phyloP scores from a whole-genome alignment of 75 land plant genomes.

The Picea glauca region DNA sequence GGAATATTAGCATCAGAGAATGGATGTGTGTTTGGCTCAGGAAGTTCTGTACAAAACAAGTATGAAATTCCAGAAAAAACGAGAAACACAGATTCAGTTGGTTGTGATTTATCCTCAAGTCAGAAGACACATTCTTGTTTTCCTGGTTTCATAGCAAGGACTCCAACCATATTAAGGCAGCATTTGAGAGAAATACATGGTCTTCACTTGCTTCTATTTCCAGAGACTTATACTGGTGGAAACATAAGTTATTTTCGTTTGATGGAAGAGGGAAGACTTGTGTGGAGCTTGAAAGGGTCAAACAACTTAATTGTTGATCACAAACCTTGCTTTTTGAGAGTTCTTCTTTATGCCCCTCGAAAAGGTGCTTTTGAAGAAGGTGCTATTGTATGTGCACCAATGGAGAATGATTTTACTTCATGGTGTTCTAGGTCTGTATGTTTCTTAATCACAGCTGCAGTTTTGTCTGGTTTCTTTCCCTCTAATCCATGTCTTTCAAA shows the following conservation, averaged over 20 bases:
- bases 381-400: conserved; percentile 69
- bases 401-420: conserved; percentile 31
- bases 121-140: not conserved
- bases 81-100: not conserved
- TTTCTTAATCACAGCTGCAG: not conserved
- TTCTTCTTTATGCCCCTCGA: conserved; percentile 56
- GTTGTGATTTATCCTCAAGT: not conserved
- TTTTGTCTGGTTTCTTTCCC: not conserved
- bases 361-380: conserved; percentile 83
- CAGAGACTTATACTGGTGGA: conserved; percentile 11
- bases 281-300: conserved; percentile 6
- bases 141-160: conserved; percentile 41
- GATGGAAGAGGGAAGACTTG: conserved; percentile 11
- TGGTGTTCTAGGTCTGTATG: conserved; percentile 38
- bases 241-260: conserved; percentile 4
- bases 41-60: not conserved
- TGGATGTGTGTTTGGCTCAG: not conserved
- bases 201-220: conserved; percentile 36
- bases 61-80: not conserved
- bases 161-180: conserved; percentile 21
- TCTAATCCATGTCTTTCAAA: not conserved
- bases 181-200: conserved; percentile 27
- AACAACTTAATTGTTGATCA: not conserved
- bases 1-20: not conserved
- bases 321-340: conserved; percentile 52